Conservation (phyloP, 192 early-diverging fungal species). For the Entomortierella parvispora region DNA sequence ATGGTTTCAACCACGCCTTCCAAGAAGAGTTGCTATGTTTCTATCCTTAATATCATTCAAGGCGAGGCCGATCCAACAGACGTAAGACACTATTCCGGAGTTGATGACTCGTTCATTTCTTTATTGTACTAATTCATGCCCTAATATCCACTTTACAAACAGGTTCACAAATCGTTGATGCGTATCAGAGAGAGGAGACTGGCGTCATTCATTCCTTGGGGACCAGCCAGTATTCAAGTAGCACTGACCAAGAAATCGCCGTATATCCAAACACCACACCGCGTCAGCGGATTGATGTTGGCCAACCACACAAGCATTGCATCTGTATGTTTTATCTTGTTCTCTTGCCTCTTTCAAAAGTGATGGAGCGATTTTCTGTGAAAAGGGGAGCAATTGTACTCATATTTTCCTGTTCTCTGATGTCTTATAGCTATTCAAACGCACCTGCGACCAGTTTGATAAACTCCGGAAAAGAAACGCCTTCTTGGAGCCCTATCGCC, state of each 20-base stretch:
- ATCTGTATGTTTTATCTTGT: conserved; percentile 14
- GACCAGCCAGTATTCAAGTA: conserved; percentile 98
- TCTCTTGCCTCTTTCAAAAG: conserved; percentile 6
- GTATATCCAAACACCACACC: conserved; percentile 90
- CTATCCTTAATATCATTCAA: conserved; percentile 98
- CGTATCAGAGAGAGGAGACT: conserved; percentile 93
- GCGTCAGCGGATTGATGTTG: conserved; percentile 97
- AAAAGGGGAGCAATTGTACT: not conserved
- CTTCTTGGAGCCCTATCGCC: conserved; percentile 94
- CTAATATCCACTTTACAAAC: too few species aligned
- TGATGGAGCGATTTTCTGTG: conserved; percentile 12
- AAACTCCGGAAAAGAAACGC: conserved; percentile 93
- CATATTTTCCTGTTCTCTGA: not conserved
- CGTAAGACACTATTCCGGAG: conserved; percentile 55
- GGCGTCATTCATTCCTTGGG: conserved; percentile 99
- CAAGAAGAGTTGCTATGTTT: conserved; percentile 97
- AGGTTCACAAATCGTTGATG: conserved; percentile 98
- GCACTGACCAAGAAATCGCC: conserved; percentile 94
- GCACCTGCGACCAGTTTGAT: conserved; percentile 94
- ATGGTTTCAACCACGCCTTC: conserved; percentile 95
- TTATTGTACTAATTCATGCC: not conserved
- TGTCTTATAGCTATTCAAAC: conserved; percentile 78
- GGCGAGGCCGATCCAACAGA: conserved; percentile 98
- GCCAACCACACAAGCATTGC: conserved; percentile 92
- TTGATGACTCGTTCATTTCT: not conserved